These are phyloP conservation scores for Allium sativum DNA, from an alignment of 106 monocot species.

Conservation along the genomic window DNA sequence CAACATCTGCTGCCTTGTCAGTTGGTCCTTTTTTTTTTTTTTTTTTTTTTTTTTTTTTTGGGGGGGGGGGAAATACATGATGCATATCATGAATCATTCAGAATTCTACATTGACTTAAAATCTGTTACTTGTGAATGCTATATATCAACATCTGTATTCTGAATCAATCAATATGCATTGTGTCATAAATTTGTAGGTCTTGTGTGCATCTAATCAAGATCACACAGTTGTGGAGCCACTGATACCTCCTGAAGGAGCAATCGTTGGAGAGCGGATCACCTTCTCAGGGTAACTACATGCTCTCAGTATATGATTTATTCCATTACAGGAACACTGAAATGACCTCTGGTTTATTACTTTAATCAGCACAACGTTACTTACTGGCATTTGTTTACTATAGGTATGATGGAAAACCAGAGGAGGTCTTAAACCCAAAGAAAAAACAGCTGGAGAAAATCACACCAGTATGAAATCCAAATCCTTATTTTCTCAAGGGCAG, in stretches of 20 bases:
- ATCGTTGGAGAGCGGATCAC: conserved; percentile 58
- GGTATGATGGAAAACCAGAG: conserved; percentile 85
- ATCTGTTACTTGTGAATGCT: no score
- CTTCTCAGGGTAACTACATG: conserved; percentile 58
- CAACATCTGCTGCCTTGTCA: no score
- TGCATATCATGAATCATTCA: no score
- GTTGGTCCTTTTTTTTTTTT: no score
- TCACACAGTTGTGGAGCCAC: conserved; percentile 81
- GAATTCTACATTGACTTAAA: no score
- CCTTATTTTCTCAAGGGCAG: background rate
- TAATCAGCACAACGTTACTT: no score
- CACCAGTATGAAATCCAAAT: conserved; percentile 49
- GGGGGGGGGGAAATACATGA: no score
- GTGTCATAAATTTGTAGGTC: conserved; percentile 33
- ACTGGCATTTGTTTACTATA: conserved; percentile 7
- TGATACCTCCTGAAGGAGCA: conserved; percentile 77
- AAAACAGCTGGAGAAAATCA: conserved; percentile 95
- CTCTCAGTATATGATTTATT: background rate
- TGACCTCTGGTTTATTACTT: no score
- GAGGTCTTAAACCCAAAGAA: conserved; percentile 96
- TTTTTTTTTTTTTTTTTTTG: no score
- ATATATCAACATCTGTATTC: no score
- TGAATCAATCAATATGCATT: no score
- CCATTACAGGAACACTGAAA: background rate
- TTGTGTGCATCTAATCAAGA: conserved; percentile 94